These are phyloP conservation scores for Daldinia sp. DNA, from an alignment of 2,329 filamentous ascomycete species.

Conservation along the genomic window DNA sequence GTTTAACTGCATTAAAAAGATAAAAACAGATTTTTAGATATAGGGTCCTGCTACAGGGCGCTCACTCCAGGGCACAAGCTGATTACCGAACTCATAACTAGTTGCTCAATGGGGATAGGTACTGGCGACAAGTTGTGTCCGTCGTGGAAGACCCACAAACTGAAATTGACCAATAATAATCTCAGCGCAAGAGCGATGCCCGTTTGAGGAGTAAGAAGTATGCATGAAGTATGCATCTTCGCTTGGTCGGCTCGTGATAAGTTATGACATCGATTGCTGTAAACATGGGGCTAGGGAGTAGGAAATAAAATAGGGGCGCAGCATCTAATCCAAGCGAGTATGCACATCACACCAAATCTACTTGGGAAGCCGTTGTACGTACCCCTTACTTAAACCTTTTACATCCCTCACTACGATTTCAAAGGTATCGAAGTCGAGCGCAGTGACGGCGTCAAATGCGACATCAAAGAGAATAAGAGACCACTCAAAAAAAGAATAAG, in stretches of 20 bases:
- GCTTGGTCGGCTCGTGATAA: neutral
- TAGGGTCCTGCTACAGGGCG: neutral
- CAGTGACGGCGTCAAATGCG: conserved; percentile 94
- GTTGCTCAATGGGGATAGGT: neutral
- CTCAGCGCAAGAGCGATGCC: neutral
- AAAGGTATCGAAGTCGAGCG: conserved; percentile 89
- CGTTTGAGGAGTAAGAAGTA: neutral
- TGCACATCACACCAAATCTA: conserved; percentile 64
- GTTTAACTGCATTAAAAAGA: conserved; percentile 2
- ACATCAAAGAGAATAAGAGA: conserved; percentile 94
- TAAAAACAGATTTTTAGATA: neutral
- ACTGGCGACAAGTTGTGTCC: neutral
- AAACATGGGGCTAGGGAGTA: conserved; percentile 8
- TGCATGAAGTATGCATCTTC: neutral
- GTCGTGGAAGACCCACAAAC: neutral
- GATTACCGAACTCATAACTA: conserved; percentile 7
- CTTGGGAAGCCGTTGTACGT: conserved; percentile 95
- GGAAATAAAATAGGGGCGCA: conserved; percentile 22
- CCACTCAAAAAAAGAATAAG: conserved; percentile 98
- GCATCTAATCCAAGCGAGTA: conserved; percentile 48
- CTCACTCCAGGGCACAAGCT: neutral
- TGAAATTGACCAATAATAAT: neutral
- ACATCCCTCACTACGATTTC: conserved; percentile 90
- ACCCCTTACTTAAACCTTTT: conserved; percentile 95
- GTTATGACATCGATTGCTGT: neutral